Evolutionary conservation across 148 eudicot species (phyloP).

Genomic region (Diospyros kaki): DNA sequence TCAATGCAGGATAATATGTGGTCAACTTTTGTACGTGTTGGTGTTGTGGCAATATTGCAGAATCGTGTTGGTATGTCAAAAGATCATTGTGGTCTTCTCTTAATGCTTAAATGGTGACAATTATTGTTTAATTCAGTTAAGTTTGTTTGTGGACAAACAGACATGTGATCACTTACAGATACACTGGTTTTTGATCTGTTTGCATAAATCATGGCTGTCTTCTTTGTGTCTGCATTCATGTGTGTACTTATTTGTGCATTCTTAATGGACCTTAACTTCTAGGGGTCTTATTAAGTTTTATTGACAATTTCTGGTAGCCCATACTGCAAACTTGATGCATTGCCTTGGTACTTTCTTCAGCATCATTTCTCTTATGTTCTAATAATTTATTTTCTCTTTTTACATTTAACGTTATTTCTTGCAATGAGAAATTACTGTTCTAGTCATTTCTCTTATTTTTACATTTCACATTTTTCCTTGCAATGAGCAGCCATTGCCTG

Average conservation of each 20-base stretch:
- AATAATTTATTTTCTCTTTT: not conserved
- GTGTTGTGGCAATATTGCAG: constrained; percentile 73
- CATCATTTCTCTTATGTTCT: not conserved
- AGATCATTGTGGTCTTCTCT: not conserved
- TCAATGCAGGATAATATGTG: constrained; percentile 41
- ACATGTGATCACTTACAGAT: no score
- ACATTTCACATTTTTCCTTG: no score
- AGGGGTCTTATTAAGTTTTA: not conserved
- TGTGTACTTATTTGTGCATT: not conserved
- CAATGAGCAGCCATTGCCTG: no score
- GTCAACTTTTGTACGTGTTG: constrained; percentile 59
- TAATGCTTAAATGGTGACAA: no score
- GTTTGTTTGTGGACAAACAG: no score
- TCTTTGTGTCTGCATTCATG: not conserved
- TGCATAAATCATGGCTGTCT: no score
- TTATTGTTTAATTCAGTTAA: no score
- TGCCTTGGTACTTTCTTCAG: not conserved
- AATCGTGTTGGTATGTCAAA: constrained; percentile 70
- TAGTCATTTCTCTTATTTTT: no score
- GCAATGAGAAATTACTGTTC: no score
- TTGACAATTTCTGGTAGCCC: not conserved
- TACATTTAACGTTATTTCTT: not conserved
- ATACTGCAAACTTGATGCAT: not conserved
- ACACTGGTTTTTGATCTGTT: no score
- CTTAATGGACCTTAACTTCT: not conserved